These are phyloP conservation scores for Nidularia sp. DNA, from an alignment of 768 basidiomycete genomes.

Conservation along the genomic window DNA sequence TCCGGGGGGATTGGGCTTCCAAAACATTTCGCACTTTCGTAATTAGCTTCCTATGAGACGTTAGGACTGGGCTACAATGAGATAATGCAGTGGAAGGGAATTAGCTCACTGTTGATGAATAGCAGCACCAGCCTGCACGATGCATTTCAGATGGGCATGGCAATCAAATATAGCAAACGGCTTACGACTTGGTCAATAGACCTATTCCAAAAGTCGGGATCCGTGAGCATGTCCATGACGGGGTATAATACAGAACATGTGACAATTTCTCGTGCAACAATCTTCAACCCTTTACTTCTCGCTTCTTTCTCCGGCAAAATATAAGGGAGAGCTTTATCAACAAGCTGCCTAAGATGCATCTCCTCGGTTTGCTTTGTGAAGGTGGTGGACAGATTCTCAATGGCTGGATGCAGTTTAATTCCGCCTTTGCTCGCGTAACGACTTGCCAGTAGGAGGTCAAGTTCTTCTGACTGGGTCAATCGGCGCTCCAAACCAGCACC, in stretches of 20 bases:
- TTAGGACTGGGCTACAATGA: slow-evolving; percentile 4
- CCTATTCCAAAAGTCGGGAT: slow-evolving; percentile 97
- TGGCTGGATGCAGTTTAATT: slow-evolving; percentile 76
- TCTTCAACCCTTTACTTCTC: slow-evolving; percentile 62
- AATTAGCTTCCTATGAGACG: slow-evolving; percentile 64
- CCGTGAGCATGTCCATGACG: slow-evolving; percentile 86
- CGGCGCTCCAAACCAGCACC: slow-evolving; percentile 79
- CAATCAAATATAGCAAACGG: slow-evolving; percentile 3
- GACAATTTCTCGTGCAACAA: slow-evolving; percentile 78
- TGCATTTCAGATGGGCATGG: background rate
- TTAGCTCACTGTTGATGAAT: slow-evolving; percentile 44
- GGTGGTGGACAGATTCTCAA: slow-evolving; percentile 83
- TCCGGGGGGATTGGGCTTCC: slow-evolving; percentile 71
- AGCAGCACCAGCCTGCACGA: slow-evolving; percentile 41
- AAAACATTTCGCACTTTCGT: slow-evolving; percentile 83
- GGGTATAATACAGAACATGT: slow-evolving; percentile 83
- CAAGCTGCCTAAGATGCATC: slow-evolving; percentile 67
- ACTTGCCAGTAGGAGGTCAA: slow-evolving; percentile 82
- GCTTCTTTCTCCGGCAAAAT: slow-evolving; percentile 76
- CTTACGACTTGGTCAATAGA: slow-evolving; percentile 88
- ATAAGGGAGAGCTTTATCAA: slow-evolving; percentile 67
- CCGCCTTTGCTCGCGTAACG: slow-evolving; percentile 67
- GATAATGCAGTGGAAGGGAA: slow-evolving; percentile 1
- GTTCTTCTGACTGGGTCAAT: slow-evolving; percentile 85
- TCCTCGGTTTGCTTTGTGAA: slow-evolving; percentile 91